Evolutionary conservation across 495 filamentous ascomycete genomes (phyloP), one percentile per base, ranked within the genome.

Genomic region (Astrocystis sublimbata): DNA sequence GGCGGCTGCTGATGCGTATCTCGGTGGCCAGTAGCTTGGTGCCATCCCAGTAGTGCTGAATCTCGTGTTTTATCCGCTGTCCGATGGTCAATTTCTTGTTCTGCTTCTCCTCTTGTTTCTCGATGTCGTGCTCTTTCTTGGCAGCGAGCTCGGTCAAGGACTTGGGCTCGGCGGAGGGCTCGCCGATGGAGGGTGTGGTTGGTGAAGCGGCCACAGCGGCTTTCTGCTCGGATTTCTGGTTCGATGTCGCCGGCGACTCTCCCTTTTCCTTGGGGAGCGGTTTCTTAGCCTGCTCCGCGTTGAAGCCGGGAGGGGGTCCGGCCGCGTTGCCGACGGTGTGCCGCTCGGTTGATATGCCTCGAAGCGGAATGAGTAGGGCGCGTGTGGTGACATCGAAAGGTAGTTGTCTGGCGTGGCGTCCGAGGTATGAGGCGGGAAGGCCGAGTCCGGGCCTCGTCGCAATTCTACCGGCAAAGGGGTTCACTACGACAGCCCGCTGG

Each of bases 11-110:
- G 70, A 99, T 99, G 75, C 79, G 89, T 60, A 97, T 89, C 76
- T 99, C 94, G 1, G 90, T 89, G 24, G 90, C 92, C 67, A 99
- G 81, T 64, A 99, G 80, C 76, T 99, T 99, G n/a, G 93, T 99
- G 38, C 94, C 94, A 82, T 99, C 94, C 94, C 94, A 98, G 78
- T 98, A 99, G 74, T 99, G 94, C 62, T 88, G 84, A 15, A 81
- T 80, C 72, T 98, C 94, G 71, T 91, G 90, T 82, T 96, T 98
- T 67, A 98, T 83, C 79, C 92, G 96, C 71, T 97, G 92, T 73
- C 84, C 86, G 3, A 98, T 40, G 0, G 96, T 96, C 78, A 96
- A 78, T 67, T 94, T 96, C 78, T 89, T 89, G 2, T 6, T 64
- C 24, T 66, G 63, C 72, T 88, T 81, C 60, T 89, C 89, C 72